Conservation (phyloP, 2,329 filamentous ascomycete species). For the Sphaceloma murrayae region DNA sequence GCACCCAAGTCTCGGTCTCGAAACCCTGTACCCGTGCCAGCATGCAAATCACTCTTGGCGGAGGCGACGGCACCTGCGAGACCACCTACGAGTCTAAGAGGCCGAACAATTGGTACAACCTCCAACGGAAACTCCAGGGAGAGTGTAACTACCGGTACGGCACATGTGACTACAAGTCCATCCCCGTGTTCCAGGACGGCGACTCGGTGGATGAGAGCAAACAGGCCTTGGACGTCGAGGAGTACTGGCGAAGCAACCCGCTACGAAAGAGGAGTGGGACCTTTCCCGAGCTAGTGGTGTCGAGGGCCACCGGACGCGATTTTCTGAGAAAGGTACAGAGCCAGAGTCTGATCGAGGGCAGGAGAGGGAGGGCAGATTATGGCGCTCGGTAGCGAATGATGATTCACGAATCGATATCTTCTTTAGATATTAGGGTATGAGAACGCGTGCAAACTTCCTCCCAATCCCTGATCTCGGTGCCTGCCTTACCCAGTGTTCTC, state of each 20-base stretch:
- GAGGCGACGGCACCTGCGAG: slow-evolving; percentile 1
- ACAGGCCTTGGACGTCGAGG: slow-evolving; percentile 3
- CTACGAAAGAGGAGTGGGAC: slow-evolving; percentile 1
- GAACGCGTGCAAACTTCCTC: no score
- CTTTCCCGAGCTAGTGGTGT: background rate
- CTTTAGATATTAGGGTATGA: no score
- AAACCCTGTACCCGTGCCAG: slow-evolving; percentile 14
- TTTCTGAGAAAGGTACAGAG: no score
- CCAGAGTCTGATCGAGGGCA: no score
- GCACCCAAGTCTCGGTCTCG: slow-evolving; percentile 15
- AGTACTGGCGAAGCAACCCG: slow-evolving; percentile 11
- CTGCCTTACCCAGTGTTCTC: no score
- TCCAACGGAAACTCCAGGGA: slow-evolving; percentile 7
- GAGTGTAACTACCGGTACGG: slow-evolving; percentile 9
- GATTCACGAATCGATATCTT: no score
- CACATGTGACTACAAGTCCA: slow-evolving; percentile 12
- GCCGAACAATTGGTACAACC: slow-evolving; percentile 9
- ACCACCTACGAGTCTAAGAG: background rate
- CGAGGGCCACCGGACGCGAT: slow-evolving; percentile 6
- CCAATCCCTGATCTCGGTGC: no score
- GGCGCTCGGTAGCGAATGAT: no score
- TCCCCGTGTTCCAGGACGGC: slow-evolving; percentile 12
- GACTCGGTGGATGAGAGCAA: slow-evolving; percentile 1
- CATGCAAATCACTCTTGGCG: slow-evolving; percentile 1
- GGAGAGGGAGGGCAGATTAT: no score